A percentile compares a stretch with the other conserved stretches of the same genome.
phyloP scores from a whole-genome alignment of 805 yeast species.

The Starmera quercuum region DNA sequence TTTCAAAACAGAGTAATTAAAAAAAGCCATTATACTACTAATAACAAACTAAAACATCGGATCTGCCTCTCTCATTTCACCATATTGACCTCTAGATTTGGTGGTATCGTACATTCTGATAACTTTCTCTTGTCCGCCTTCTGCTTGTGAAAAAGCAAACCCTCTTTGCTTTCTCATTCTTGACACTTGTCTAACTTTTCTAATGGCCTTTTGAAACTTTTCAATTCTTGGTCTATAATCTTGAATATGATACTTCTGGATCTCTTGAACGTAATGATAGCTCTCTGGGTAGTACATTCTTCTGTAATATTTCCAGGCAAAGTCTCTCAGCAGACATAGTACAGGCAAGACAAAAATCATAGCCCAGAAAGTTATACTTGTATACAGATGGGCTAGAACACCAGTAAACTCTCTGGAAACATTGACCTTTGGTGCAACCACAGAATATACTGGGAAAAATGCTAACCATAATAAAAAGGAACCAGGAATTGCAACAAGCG shows the following conservation, averaged over 20 bases:
- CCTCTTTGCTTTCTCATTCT: constrained; percentile 98
- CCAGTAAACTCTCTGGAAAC: constrained; percentile 86
- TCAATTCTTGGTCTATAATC: constrained; percentile 95
- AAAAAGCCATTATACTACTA: no score
- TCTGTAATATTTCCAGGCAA: constrained; percentile 90
- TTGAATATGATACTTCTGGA: constrained; percentile 89
- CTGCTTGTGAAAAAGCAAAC: constrained; percentile 94
- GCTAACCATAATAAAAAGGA: constrained; percentile 78
- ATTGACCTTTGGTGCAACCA: constrained; percentile 73
- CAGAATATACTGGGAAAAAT: constrained; percentile 81
- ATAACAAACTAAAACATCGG: constrained; percentile 9
- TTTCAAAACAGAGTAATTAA: no score
- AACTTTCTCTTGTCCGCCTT: constrained; percentile 87
- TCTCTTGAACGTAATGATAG: constrained; percentile 93
- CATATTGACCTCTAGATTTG: constrained; percentile 68
- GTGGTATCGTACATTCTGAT: constrained; percentile 95
- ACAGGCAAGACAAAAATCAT: constrained; percentile 66
- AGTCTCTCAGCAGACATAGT: constrained; percentile 77
- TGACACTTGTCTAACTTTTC: constrained; percentile 96
- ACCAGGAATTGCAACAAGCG: constrained; percentile 90
- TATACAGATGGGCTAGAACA: constrained; percentile 65
- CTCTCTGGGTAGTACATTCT: constrained; percentile 88
- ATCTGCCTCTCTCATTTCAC: constrained; percentile 43
- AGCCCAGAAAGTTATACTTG: constrained; percentile 79
- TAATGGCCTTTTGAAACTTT: constrained; percentile 92